A percentile compares a stretch with the other conserved stretches of the same genome.
These are phyloP conservation scores for Phytopythium cucurbitacearum DNA, from an alignment of 352 stramenopile genomes.

Conservation along the genomic window DNA sequence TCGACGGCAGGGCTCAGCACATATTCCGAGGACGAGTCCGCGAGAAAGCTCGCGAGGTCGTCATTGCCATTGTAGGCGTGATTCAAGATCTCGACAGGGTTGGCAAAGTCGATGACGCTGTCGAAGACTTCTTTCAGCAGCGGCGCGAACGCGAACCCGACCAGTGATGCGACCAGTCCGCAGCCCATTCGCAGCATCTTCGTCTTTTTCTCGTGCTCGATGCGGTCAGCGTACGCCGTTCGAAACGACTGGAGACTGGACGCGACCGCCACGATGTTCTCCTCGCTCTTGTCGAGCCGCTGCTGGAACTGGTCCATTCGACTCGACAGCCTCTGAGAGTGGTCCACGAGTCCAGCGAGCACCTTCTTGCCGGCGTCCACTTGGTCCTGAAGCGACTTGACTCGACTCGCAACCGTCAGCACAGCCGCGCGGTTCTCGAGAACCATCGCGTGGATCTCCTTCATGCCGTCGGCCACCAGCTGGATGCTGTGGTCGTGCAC, in stretches of 20 bases:
- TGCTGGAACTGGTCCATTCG: constrained; percentile 7
- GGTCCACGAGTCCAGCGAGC: constrained; percentile 5
- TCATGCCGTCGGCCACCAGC: constrained; percentile 11
- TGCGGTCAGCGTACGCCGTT: constrained; percentile 4
- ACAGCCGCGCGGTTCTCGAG: constrained; percentile 12
- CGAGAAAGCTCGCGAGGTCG: too few relatives aligned
- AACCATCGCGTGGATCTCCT: constrained; percentile 9
- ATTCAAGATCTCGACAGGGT: constrained; percentile 7
- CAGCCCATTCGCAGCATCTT: constrained; percentile 18
- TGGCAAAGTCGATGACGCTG: constrained; percentile 19
- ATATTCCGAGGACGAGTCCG: too few relatives aligned
- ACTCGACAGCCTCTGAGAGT: constrained; percentile 1
- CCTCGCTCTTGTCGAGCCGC: constrained; percentile 11
- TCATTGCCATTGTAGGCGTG: too few relatives aligned
- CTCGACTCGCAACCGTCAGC: background rate
- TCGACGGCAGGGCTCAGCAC: too few relatives aligned
- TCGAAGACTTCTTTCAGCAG: constrained; percentile 20
- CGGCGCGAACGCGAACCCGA: constrained; percentile 18
- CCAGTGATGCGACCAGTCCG: constrained; percentile 12
- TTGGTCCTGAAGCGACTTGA: constrained; percentile 7
- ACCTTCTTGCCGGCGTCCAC: constrained; percentile 6
- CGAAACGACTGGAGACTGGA: constrained; percentile 12
- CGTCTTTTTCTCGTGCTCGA: constrained; percentile 14
- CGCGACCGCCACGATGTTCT: constrained; percentile 13
- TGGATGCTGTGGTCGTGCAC: constrained; percentile 13